Conservation (phyloP, 495 filamentous ascomycete species). For the Viridothelium virens region DNA sequence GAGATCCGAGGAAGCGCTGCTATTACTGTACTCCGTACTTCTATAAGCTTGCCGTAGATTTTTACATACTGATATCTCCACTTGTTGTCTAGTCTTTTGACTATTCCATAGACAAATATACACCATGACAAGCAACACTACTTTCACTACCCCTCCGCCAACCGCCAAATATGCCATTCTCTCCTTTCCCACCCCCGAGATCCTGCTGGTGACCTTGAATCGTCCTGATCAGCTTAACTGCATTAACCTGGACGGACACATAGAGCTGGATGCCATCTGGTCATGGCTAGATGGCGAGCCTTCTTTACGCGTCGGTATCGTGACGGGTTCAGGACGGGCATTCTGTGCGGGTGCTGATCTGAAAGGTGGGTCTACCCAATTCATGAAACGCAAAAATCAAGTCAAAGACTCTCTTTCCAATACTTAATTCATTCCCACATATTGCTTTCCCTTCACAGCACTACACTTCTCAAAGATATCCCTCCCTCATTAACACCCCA, state of each 20-base stretch:
- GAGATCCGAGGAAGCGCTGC: not conserved
- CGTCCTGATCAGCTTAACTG: constrained; percentile 52
- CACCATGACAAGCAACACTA: not conserved
- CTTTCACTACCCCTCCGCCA: not conserved
- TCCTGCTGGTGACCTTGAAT: constrained; percentile 57
- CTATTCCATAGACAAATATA: not conserved
- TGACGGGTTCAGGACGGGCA: constrained; percentile 48
- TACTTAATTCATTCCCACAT: not conserved
- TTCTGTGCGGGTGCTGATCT: constrained; percentile 57
- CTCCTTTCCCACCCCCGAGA: constrained; percentile 48
- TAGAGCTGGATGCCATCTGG: constrained; percentile 46
- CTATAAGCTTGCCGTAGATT: no score
- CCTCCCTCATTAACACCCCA: constrained; percentile 1
- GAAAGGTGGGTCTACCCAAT: constrained; percentile 18
- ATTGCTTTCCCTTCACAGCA: not conserved
- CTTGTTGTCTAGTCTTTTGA: no score
- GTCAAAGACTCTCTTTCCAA: not conserved
- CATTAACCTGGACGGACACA: constrained; percentile 45
- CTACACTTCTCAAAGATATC: not conserved
- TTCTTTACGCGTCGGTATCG: constrained; percentile 46
- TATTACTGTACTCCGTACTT: no score
- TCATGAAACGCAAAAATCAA: not conserved
- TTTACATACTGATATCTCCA: no score
- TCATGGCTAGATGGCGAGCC: constrained; percentile 53
- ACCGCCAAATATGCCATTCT: constrained; percentile 28